These are phyloP conservation scores for Cladosporium sp. DNA, from an alignment of 2,329 filamentous ascomycete species.

Conservation along the genomic window DNA sequence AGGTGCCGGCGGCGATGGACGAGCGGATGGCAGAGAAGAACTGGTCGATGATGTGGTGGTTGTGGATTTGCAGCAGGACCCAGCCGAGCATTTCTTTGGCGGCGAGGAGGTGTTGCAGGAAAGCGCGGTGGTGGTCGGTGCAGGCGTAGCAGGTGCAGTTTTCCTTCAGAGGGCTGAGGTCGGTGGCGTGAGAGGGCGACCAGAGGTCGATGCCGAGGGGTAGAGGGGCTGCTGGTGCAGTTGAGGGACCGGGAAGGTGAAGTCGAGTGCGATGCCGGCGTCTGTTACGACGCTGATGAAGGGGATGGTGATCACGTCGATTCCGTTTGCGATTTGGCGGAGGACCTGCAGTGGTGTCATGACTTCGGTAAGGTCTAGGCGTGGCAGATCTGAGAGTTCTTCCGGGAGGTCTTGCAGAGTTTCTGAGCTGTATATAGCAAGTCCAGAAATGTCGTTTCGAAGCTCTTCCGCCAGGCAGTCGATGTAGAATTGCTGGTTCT, in stretches of 20 bases:
- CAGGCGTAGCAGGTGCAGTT: conserved; percentile 81
- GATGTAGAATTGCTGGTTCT: conserved; percentile 76
- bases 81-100: conserved; percentile 97
- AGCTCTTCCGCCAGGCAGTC: conserved; percentile 65
- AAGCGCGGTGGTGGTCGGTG: conserved; percentile 77
- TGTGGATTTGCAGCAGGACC: conserved; percentile 90
- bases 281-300: conserved; percentile 75
- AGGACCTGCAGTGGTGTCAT: conserved; percentile 72
- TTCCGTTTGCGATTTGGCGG: conserved; percentile 67
- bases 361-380: conserved; percentile 68
- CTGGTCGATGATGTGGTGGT: conserved; percentile 64
- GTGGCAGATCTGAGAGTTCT: conserved; percentile 60
- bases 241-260: conserved; percentile 57
- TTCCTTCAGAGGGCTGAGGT: conserved; percentile 57
- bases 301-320: conserved; percentile 74
- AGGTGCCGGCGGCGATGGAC: conserved; percentile 56
- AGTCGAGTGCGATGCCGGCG: conserved; percentile 77
- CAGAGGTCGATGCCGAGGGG: conserved; percentile 78
- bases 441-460: conserved; percentile 54
- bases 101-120: conserved; percentile 77
- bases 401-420: conserved; percentile 64
- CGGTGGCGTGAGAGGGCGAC: conserved; percentile 56
- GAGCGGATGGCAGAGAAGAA: conserved; percentile 72
- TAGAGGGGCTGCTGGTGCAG: conserved; percentile 33
- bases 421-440: conserved; percentile 75